These are phyloP conservation scores for Penicillium sp. DNA, from an alignment of 2,329 filamentous ascomycete species.

Conservation along the genomic window DNA sequence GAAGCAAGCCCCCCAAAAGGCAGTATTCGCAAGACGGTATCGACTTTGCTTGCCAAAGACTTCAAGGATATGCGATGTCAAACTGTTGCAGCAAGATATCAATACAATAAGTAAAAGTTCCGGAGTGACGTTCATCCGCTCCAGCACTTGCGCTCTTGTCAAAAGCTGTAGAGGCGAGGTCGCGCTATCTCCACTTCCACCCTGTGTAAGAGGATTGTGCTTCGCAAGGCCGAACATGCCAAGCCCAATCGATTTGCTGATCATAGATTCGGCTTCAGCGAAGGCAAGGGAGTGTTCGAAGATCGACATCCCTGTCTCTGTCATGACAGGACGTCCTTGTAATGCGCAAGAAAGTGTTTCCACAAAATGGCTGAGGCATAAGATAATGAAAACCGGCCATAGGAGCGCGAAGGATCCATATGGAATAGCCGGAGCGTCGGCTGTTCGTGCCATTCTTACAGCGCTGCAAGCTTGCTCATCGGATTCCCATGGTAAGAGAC, in stretches of 20 bases:
- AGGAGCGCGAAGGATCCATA: conserved; percentile 72
- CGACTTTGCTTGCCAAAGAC: conserved; percentile 75
- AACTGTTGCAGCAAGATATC: conserved; percentile 84
- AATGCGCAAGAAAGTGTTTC: conserved; percentile 87
- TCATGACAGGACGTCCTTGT: conserved; percentile 74
- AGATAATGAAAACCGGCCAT: conserved; percentile 51
- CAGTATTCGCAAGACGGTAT: conserved; percentile 82
- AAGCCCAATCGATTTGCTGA: conserved; percentile 75
- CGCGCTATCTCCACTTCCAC: conserved; percentile 38
- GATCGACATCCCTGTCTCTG: conserved; percentile 92
- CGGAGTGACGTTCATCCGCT: conserved; percentile 80
- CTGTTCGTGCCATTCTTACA: conserved; percentile 66
- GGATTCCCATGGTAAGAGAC: conserved; percentile 69
- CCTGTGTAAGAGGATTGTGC: conserved; percentile 43
- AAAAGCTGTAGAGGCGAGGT: conserved; percentile 39
- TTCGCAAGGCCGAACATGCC: conserved; percentile 59
- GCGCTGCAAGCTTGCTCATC: conserved; percentile 74
- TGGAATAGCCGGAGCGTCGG: conserved; percentile 49
- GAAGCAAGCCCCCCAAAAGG: conserved; percentile 85
- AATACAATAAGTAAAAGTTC: conserved; percentile 85
- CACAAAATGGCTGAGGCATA: conserved; percentile 76
- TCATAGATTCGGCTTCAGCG: conserved; percentile 87
- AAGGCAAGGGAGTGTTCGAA: conserved; percentile 97
- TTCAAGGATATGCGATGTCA: conserved; percentile 80
- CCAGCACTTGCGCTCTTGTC: conserved; percentile 61